Percentiles rank a stretch among this genome's conserved stretches.
These are phyloP conservation scores for Xylariaceae sp. DNA, from an alignment of 2,329 filamentous ascomycete genomes.

Conservation along the genomic window DNA sequence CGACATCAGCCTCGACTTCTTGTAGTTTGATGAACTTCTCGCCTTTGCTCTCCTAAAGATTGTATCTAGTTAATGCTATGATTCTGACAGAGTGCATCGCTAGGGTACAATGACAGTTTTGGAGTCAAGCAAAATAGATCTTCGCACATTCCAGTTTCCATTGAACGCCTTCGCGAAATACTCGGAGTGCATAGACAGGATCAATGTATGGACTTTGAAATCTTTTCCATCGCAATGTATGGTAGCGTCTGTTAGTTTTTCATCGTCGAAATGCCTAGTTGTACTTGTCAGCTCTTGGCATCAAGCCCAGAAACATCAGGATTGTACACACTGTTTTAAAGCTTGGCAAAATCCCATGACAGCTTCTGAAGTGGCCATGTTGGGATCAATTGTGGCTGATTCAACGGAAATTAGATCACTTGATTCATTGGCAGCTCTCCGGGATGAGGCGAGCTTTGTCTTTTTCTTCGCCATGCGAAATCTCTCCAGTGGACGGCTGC, in stretches of 20 bases:
- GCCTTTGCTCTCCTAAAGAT: not conserved
- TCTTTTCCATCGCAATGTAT: not conserved
- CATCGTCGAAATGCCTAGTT: not conserved
- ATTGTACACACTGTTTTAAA: too few relatives aligned
- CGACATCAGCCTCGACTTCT: not conserved
- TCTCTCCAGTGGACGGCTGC: too few relatives aligned
- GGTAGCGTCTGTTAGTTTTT: not conserved
- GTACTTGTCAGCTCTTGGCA: not conserved
- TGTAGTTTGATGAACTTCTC: not conserved
- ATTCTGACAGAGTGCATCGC: not conserved
- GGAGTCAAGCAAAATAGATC: not conserved
- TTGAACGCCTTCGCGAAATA: not conserved
- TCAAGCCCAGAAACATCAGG: too few relatives aligned
- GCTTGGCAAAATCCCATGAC: too few relatives aligned
- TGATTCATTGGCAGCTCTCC: too few relatives aligned
- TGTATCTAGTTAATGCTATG: not conserved
- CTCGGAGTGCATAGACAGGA: not conserved
- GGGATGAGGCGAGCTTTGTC: too few relatives aligned
- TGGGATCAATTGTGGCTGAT: too few relatives aligned
- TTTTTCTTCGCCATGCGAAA: too few relatives aligned
- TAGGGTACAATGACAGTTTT: not conserved
- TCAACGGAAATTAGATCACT: too few relatives aligned
- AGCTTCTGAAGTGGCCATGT: too few relatives aligned
- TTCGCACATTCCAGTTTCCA: not conserved
- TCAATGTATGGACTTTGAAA: not conserved